Percentiles rank a stretch among this genome's conserved stretches.
Conservation (phyloP, 1,139 yeast species). For the Scheffersomyces insectosa region DNA sequence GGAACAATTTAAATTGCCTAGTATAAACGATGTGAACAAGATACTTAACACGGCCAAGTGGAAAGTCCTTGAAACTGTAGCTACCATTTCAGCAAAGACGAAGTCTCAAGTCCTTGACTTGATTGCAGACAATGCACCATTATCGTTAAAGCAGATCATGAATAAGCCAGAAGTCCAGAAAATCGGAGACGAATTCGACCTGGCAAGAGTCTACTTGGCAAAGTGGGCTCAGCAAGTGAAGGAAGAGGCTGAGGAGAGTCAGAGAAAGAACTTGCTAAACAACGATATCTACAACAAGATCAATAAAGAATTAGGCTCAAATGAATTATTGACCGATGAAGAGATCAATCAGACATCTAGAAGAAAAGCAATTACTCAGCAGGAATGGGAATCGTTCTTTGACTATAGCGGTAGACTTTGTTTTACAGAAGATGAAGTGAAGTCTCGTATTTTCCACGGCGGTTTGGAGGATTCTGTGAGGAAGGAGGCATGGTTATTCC, state of each 20-base stretch:
- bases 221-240: constrained; percentile 97
- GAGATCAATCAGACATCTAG: constrained; percentile 65
- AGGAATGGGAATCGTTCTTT: constrained; percentile 87
- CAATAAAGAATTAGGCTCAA: constrained; percentile 68
- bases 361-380: constrained; percentile 60
- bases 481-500: constrained; percentile 80
- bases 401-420: constrained; percentile 74
- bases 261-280: constrained; percentile 58
- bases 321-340: constrained; percentile 56
- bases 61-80: constrained; percentile 82
- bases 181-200: constrained; percentile 88
- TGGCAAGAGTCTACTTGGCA: constrained; percentile 88
- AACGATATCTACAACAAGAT: constrained; percentile 60
- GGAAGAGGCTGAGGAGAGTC: constrained; percentile 82
- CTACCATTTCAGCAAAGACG: constrained; percentile 74
- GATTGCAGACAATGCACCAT: constrained; percentile 67
- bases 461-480: constrained; percentile 67
- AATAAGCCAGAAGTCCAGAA: constrained; percentile 76
- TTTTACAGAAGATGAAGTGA: constrained; percentile 74
- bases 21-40: constrained; percentile 36
- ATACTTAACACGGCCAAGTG: constrained; percentile 73
- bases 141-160: constrained; percentile 61
- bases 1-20: constrained; percentile 30
- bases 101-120: constrained; percentile 58
- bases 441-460: constrained; percentile 85